phyloP scores from a whole-genome alignment of 2,329 filamentous ascomycete genomes.

The Sclerotinia minor region DNA sequence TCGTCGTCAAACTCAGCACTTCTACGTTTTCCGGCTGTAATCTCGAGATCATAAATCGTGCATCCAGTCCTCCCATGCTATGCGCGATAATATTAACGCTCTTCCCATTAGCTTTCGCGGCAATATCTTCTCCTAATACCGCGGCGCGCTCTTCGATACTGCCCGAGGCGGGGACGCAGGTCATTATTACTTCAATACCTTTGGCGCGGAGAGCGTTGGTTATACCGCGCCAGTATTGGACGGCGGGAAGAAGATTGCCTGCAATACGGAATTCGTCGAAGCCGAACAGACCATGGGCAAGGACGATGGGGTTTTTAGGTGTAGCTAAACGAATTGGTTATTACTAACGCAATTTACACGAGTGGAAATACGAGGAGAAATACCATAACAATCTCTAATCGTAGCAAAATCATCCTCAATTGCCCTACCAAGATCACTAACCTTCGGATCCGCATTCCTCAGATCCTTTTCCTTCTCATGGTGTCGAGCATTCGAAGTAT shows the following conservation, averaged over 20 bases:
- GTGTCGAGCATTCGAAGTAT: conserved; percentile 8
- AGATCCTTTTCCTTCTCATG: conserved; percentile 24
- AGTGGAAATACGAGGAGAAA: background rate
- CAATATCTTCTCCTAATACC: conserved; percentile 57
- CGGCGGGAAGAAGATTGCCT: conserved; percentile 51
- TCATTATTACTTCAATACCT: conserved; percentile 57
- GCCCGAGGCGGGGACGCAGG: conserved; percentile 61
- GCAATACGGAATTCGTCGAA: conserved; percentile 58
- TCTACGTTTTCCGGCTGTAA: conserved; percentile 49
- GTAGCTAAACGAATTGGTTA: conserved; percentile 43
- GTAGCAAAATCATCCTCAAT: conserved; percentile 63
- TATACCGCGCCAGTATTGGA: conserved; percentile 67
- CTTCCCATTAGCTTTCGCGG: conserved; percentile 46
- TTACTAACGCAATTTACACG: background rate
- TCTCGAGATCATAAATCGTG: conserved; percentile 63
- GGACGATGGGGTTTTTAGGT: conserved; percentile 62
- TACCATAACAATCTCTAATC: conserved; percentile 58
- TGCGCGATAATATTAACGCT: conserved; percentile 78
- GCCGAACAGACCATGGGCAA: conserved; percentile 65
- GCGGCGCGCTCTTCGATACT: conserved; percentile 62
- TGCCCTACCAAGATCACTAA: conserved; percentile 50
- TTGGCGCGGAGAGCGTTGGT: conserved; percentile 56
- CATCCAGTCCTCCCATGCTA: conserved; percentile 66
- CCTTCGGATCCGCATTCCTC: conserved; percentile 47
- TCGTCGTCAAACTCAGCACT: conserved; percentile 46